These are phyloP conservation scores for Metschnikowia orientalis DNA, from an alignment of 805 yeast genomes.

Conservation along the genomic window DNA sequence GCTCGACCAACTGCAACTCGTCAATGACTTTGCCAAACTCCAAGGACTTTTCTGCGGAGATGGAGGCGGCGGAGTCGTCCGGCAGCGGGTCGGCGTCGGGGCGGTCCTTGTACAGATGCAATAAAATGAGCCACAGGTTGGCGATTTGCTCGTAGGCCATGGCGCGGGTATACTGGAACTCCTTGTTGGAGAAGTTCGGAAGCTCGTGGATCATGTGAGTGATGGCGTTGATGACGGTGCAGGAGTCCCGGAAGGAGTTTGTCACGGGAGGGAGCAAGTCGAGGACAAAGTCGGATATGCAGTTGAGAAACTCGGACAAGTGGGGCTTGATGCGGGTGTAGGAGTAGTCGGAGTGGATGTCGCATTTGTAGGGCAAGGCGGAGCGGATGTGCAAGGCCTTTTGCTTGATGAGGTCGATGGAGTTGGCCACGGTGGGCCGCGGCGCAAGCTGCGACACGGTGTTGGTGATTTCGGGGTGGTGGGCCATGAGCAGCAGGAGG, in stretches of 20 bases:
- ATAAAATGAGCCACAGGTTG: slow-evolving; percentile 54
- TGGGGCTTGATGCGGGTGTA: slow-evolving; percentile 66
- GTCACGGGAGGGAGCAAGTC: slow-evolving; percentile 72
- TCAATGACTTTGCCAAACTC: slow-evolving; percentile 29
- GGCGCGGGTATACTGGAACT: slow-evolving; percentile 47
- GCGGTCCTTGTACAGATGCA: slow-evolving; percentile 24
- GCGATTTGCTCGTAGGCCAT: slow-evolving; percentile 60
- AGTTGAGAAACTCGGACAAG: slow-evolving; percentile 63
- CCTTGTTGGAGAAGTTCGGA: slow-evolving; percentile 61
- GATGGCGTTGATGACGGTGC: slow-evolving; percentile 60
- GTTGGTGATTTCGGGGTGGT: slow-evolving; percentile 57
- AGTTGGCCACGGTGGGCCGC: slow-evolving; percentile 49
- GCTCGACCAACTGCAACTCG: slow-evolving; percentile 37
- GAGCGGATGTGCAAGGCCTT: slow-evolving; percentile 43
- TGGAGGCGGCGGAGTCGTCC: slow-evolving; percentile 4
- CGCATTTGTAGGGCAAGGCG: slow-evolving; percentile 73
- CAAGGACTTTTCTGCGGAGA: slow-evolving; percentile 16
- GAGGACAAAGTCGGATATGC: slow-evolving; percentile 70
- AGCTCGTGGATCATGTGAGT: slow-evolving; percentile 55
- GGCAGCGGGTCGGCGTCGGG: slow-evolving; percentile 7
- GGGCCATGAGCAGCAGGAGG: slow-evolving; percentile 47
- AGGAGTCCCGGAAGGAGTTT: slow-evolving; percentile 46
- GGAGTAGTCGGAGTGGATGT: slow-evolving; percentile 67
- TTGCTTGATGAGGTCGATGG: slow-evolving; percentile 45
- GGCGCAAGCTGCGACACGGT: slow-evolving; percentile 54